phyloP scores from a whole-genome alignment of 2,329 filamentous ascomycete genomes.

The Apiospora koreana region DNA sequence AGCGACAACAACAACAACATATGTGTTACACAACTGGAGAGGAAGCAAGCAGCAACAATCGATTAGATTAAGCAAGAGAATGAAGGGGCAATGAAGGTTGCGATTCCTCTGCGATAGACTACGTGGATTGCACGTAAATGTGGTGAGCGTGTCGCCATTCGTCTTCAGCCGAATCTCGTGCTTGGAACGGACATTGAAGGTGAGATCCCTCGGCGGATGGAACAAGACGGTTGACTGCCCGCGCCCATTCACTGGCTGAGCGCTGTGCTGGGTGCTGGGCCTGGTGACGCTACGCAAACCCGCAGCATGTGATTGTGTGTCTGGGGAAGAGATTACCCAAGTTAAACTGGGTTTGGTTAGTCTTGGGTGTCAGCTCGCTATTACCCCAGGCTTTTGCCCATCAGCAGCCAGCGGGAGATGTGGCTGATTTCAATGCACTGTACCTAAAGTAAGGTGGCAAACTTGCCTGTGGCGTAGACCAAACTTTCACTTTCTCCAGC shows the following conservation, averaged over 20 bases:
- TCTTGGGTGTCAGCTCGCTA: neutral
- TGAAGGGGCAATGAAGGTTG: neutral
- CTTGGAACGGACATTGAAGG: neutral
- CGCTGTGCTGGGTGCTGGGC: neutral
- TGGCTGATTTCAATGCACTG: neutral
- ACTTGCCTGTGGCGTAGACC: neutral
- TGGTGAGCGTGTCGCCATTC: neutral
- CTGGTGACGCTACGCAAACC: slow-evolving; percentile 11
- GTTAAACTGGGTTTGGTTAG: neutral
- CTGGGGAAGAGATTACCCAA: neutral
- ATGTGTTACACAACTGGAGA: neutral
- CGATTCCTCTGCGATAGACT: neutral
- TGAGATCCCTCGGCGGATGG: slow-evolving; percentile 8
- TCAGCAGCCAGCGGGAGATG: neutral
- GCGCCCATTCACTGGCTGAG: neutral
- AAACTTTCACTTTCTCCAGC: neutral
- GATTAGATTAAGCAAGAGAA: neutral
- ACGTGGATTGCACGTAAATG: neutral
- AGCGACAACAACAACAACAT: too few species aligned
- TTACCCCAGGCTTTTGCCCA: slow-evolving; percentile 3
- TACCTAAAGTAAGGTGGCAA: neutral
- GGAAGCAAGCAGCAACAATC: neutral
- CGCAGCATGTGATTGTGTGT: slow-evolving; percentile 11
- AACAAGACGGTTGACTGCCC: neutral
- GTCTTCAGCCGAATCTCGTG: neutral